These are phyloP conservation scores for Mortierella sp. DNA, from an alignment of 371 early-diverging fungal genomes.

Conservation along the genomic window DNA sequence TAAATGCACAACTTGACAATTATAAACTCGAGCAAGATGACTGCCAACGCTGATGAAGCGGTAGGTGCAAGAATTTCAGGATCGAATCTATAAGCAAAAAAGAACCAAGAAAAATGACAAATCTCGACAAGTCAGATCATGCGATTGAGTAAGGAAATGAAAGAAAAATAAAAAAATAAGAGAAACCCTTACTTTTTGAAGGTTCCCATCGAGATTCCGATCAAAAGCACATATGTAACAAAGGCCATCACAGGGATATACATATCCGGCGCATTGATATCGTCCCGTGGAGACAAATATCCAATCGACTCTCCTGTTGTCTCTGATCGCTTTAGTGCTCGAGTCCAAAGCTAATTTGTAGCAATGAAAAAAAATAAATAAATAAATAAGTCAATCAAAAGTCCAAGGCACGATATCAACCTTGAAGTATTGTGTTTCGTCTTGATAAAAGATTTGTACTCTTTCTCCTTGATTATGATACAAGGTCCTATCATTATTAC, in stretches of 20 bases:
- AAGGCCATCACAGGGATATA: slow-evolving; percentile 98
- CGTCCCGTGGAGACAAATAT: slow-evolving; percentile 89
- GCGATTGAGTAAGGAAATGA: neutral
- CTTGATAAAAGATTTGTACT: neutral
- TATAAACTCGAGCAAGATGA: slow-evolving; percentile 85
- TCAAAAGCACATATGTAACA: slow-evolving; percentile 93
- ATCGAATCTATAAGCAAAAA: slow-evolving; percentile 72
- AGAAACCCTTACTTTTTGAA: slow-evolving; percentile 59
- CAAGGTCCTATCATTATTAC: slow-evolving; percentile 52
- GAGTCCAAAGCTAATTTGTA: slow-evolving; percentile 81
- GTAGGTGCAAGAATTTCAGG: slow-evolving; percentile 94
- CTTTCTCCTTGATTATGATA: too few species aligned
- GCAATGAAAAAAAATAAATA: too few species aligned
- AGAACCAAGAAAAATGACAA: neutral
- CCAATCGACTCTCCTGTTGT: slow-evolving; percentile 89
- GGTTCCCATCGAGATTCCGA: slow-evolving; percentile 83
- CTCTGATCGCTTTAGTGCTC: slow-evolving; percentile 83
- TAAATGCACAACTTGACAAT: slow-evolving; percentile 90
- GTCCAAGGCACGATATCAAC: neutral
- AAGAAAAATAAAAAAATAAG: neutral
- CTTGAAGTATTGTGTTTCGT: neutral
- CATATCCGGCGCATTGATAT: slow-evolving; percentile 96
- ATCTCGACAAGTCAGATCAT: neutral
- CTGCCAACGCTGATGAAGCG: slow-evolving; percentile 86
- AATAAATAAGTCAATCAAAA: neutral